Percentiles rank a stretch among this genome's conserved stretches.
Evolutionary conservation across 2,329 filamentous ascomycete genomes (phyloP).

Genomic region (Fusarium sp.): DNA sequence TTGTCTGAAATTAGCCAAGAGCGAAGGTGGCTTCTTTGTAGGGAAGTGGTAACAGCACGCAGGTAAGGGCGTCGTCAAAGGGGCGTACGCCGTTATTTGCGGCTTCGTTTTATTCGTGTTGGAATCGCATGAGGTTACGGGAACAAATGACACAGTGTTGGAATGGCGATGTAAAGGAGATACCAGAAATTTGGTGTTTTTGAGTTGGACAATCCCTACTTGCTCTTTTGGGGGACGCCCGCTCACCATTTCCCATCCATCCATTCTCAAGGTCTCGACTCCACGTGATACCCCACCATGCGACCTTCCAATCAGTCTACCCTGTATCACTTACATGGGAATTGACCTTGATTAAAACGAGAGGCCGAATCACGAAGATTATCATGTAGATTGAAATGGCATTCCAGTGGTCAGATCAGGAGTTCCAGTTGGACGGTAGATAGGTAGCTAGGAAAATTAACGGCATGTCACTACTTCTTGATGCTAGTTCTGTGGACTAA

Average conservation of each 20-base stretch:
- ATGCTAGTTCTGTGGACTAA: too few relatives aligned
- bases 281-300: conserved; percentile 41
- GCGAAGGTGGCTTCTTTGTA: conserved; percentile 41
- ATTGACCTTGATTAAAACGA: neutral
- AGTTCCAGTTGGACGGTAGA: neutral
- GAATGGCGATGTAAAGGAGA: conserved; percentile 34
- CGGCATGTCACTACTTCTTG: too few relatives aligned
- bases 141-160: conserved; percentile 9
- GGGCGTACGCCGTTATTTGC: neutral
- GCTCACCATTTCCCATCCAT: conserved; percentile 27
- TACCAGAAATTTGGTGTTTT: conserved; percentile 42
- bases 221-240: conserved; percentile 26
- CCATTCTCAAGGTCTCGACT: conserved; percentile 19
- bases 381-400: neutral
- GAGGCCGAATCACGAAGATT: neutral
- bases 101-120: neutral
- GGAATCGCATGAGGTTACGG: conserved; percentile 24
- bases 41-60: conserved; percentile 1
- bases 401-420: neutral
- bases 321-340: conserved; percentile 35
- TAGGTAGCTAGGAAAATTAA: too few relatives aligned
- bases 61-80: neutral
- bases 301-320: conserved; percentile 6
- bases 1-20: conserved; percentile 27
- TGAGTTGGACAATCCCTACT: conserved; percentile 36